Percentiles rank a stretch among this genome's conserved stretches.
phyloP scores from a whole-genome alignment of 352 stramenopile genomes.

The Plasmopara muralis region DNA sequence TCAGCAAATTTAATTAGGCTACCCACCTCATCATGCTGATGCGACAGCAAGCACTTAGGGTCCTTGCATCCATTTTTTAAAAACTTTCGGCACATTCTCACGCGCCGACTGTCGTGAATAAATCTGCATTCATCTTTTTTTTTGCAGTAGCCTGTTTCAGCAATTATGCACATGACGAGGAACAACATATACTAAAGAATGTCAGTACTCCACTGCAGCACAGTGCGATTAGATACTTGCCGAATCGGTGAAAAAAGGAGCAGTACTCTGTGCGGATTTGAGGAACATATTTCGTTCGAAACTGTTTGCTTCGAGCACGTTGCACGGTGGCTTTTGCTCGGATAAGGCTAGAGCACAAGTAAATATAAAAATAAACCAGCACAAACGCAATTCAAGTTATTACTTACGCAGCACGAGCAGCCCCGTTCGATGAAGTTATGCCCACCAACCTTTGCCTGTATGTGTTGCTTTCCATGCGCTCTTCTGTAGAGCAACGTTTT shows the following conservation, averaged over 20 bases:
- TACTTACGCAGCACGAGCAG: conserved; percentile 33
- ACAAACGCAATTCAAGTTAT: background rate
- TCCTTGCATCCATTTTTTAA: conserved; percentile 58
- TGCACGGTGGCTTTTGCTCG: conserved; percentile 49
- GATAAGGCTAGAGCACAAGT: conserved; percentile 13
- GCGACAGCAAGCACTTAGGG: conserved; percentile 54
- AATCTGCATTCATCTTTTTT: conserved; percentile 74
- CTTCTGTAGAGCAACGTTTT: conserved; percentile 28
- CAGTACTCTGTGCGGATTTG: conserved; percentile 67
- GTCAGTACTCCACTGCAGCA: background rate
- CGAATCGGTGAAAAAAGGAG: conserved; percentile 77
- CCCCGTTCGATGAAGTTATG: conserved; percentile 20
- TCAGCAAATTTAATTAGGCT: conserved; percentile 6
- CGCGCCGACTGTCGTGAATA: conserved; percentile 78
- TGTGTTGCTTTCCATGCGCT: conserved; percentile 12
- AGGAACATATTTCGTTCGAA: conserved; percentile 24
- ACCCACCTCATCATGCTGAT: conserved; percentile 67
- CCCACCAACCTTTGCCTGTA: conserved; percentile 16
- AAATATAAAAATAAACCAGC: background rate
- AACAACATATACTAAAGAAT: conserved; percentile 6
- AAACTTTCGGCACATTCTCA: conserved; percentile 78
- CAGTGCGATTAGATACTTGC: conserved; percentile 29
- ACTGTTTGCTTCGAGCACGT: conserved; percentile 37
- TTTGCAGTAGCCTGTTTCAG: conserved; percentile 63
- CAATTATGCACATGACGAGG: background rate